Percentiles rank a stretch among this genome's conserved stretches.
These are phyloP conservation scores for Neurospora africana DNA, from an alignment of 495 filamentous ascomycete genomes.

Conservation along the genomic window DNA sequence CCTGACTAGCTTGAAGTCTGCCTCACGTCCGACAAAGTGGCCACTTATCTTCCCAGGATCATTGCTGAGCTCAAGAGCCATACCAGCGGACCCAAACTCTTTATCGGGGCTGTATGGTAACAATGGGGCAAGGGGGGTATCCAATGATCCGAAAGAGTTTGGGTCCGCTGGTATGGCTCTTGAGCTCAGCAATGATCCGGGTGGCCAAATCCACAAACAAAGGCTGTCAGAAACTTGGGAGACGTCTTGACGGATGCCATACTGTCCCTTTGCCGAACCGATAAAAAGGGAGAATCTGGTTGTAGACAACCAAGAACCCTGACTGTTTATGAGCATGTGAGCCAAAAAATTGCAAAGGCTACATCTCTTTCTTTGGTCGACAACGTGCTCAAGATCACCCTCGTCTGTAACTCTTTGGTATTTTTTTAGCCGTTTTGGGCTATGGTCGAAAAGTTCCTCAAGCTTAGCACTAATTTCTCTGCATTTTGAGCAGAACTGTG, in stretches of 20 bases:
- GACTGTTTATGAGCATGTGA: neutral
- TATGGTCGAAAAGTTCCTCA: neutral
- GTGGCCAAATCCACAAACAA: neutral
- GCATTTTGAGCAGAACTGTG: neutral
- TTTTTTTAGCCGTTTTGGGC: no score
- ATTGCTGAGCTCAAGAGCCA: neutral
- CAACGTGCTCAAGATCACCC: neutral
- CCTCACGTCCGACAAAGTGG: rapidly evolving
- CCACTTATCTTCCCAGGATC: neutral
- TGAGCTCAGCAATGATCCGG: no score
- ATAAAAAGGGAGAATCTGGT: neutral
- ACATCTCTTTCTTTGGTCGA: neutral
- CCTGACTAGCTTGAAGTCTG: neutral
- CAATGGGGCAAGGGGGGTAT: no score
- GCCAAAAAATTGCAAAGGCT: neutral
- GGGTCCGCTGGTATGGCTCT: no score
- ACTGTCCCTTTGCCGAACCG: neutral
- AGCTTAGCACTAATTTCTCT: neutral
- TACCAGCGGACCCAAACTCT: neutral
- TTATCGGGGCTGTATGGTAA: neutral
- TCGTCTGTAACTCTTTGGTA: neutral
- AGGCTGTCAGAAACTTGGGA: neutral
- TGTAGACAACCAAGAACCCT: no score
- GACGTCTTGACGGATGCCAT: neutral
- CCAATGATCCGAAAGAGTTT: no score